Conservation (phyloP, 2,329 filamentous ascomycete genomes). For the Xylaria sp. region DNA sequence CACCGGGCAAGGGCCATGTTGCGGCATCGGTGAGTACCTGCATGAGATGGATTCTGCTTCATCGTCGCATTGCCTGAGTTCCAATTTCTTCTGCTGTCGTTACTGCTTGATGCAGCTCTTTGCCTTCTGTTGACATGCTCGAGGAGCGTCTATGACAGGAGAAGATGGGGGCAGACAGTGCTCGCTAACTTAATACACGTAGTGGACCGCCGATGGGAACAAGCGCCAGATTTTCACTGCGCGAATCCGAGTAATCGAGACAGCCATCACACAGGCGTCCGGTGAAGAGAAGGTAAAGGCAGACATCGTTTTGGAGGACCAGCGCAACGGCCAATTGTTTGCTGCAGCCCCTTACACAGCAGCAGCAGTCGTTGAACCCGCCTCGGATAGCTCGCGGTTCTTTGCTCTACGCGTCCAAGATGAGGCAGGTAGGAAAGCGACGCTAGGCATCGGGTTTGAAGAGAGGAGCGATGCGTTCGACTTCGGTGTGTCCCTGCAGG, state of each 20-base stretch:
- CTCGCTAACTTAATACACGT: constrained; percentile 28
- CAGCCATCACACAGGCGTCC: constrained; percentile 63
- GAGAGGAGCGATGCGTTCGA: constrained; percentile 88
- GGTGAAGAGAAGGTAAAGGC: constrained; percentile 70
- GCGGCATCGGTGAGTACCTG: constrained; percentile 62
- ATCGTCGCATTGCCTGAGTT: constrained; percentile 1
- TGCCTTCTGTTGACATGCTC: constrained; percentile 1
- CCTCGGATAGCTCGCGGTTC: constrained; percentile 83
- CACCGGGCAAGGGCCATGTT: constrained; percentile 81
- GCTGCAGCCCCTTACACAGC: constrained; percentile 83
- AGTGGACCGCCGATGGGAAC: constrained; percentile 77
- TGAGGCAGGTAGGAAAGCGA: constrained; percentile 78
- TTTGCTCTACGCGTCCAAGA: constrained; percentile 86
- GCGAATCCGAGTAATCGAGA: constrained; percentile 82
- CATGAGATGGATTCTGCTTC: constrained; percentile 8
- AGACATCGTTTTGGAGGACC: constrained; percentile 83
- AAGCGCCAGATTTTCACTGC: constrained; percentile 86
- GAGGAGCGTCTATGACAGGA: not conserved
- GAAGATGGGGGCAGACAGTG: constrained; percentile 1
- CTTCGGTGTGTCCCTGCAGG: constrained; percentile 82
- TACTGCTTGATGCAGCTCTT: constrained; percentile 4
- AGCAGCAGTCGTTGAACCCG: constrained; percentile 75
- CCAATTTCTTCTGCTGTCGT: not conserved
- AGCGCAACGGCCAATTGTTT: constrained; percentile 78
- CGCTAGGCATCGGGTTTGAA: constrained; percentile 87